phyloP scores from a whole-genome alignment of 139 green algal genomes.

The Chlorella sp. region DNA sequence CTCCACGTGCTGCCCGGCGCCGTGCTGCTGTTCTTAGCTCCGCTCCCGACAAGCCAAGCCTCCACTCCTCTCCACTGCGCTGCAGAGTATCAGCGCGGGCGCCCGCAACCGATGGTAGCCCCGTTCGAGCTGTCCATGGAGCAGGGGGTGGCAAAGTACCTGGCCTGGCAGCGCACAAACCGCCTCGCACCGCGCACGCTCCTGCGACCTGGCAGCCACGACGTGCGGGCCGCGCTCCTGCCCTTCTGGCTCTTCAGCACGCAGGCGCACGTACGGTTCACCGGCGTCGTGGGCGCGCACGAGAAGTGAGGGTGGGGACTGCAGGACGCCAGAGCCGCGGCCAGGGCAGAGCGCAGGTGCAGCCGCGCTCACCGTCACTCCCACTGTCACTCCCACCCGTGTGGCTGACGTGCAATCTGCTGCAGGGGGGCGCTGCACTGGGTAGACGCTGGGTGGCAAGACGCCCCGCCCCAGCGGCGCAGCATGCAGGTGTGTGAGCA shows the following conservation, averaged over 20 bases:
- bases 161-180: constrained; percentile 8
- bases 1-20: too few species aligned
- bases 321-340: neutral
- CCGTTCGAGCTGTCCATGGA: constrained; percentile 15
- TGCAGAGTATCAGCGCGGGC: constrained; percentile 15
- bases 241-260: constrained; percentile 62
- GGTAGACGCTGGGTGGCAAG: too few species aligned
- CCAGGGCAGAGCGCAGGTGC: neutral
- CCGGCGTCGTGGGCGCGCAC: neutral
- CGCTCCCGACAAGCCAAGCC: too few species aligned
- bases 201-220: constrained; percentile 13
- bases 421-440: neutral
- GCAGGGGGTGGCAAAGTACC: constrained; percentile 3
- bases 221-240: constrained; percentile 40
- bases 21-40: too few species aligned
- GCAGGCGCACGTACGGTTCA: constrained; percentile 30
- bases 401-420: neutral
- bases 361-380: neutral
- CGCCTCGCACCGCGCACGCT: constrained; percentile 34
- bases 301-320: constrained; percentile 1
- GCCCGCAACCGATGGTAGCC: constrained; percentile 3
- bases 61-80: too few species aligned
- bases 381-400: neutral
- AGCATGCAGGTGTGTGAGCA: neutral
- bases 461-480: too few species aligned